Evolutionary conservation across 805 yeast species (phyloP), one percentile per base, ranked within the genome.

Genomic region (Brettanomyces sp.): DNA sequence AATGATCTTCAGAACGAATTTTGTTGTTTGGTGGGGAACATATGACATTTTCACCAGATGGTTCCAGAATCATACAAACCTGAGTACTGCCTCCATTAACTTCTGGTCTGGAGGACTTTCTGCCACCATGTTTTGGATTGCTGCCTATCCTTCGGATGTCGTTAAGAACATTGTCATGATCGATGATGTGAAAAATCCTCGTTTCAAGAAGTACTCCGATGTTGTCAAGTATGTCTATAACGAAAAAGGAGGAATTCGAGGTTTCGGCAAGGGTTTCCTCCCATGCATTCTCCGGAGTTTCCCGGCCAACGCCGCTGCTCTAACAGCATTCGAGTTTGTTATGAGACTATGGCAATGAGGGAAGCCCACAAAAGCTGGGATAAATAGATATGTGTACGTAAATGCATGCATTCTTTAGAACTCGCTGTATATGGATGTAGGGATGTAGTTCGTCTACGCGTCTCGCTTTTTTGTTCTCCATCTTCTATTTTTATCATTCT

Each of bases 221-320:
- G 95, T 95, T 2, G 87, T 79, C 6, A 72, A 65, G 50, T 77
- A 77, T 46, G 84, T 89, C 4, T 85, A 86, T 57, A 63, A 62
- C 28, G 70, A 71, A 45, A 71, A 71, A 50, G 95, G 95, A 5
- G 70, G 70, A 3, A 60, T 72, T 55, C 65, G 63, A 47, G 96
- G 95, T 1, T 89, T 84, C 59, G 81, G 85, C 35, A 74, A 80
- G 54, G 96, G 95, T 1, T 88, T 85, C 60, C 78, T 77, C 5
- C 95, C 95, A 5, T 77, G 86, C 5, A 82, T 87, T 30, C 58
- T 80, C 51, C 72, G 96, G 52, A 85, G 95, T 21, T 88, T 88
- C 74, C 96, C 96, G 1, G 95, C 95, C 1, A 88, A 88, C 62
- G 96, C 95, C 1, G 90, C 95, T 13, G 96, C 96, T 0, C 67